Evolutionary conservation across 306 rosid species (phyloP), one percentile per base, ranked within the genome.

Genomic region (Lathyrus oleraceus): DNA sequence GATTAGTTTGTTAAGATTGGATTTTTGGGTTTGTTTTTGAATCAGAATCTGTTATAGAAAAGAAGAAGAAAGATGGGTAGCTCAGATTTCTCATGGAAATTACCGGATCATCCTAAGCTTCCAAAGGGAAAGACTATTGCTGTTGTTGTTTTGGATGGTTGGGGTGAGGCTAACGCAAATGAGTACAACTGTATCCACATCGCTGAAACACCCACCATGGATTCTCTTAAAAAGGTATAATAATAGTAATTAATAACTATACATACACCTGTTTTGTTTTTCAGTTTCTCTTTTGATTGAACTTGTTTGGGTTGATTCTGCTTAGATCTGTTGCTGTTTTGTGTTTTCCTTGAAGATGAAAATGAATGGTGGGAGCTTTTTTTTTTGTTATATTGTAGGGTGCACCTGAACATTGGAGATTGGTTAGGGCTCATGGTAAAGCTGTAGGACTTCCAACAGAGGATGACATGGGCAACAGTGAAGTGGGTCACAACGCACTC

Each of bases 391-490:
- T 43, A 1, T 69, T 69, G 59, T 51, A 79, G 99, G 93, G 96
- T 77, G 92, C 88, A 7, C 99, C 99, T 54, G 95, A 89, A 1
- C 71, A 16, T 58, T 91, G 99, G 99, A 95, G 97, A 76, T 66
- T 95, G 82, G 92, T 95, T 3, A 95, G 54, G 76, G 99, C 99
- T 48, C 99, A 95, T 66, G 99, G 99, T 61, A 81, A 57, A 48
- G 97, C 97, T 0, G 99, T 95, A 6, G 99, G 99, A 1, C 97
- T 95, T 60, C 97, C 99, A 20, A 68, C 97, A 0, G 99, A 95
- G 10, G 99, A 91, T 88, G 99, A 95, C 69, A 95, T 95, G 99
- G 99, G 99, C 36, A 95, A 95, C 65, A 95, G 99, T 81, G 99
- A 95, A 79, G 99, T 95, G 10, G 99, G 99, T 39, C 99, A 95